phyloP scores from a whole-genome alignment of 495 filamentous ascomycete species.

The Lophium mytilinum region DNA sequence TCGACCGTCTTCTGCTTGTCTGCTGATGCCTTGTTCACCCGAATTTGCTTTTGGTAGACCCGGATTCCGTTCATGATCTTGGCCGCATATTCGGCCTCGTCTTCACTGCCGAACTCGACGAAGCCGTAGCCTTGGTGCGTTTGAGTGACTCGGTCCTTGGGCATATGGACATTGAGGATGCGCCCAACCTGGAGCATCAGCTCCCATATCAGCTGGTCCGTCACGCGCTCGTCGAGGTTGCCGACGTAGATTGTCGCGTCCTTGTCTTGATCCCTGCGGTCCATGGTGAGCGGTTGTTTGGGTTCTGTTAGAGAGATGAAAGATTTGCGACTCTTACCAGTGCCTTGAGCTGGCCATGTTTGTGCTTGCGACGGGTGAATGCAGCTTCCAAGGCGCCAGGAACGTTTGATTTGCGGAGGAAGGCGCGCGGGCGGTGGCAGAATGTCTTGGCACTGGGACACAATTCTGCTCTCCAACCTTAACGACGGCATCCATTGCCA shows the following conservation, averaged over 20 bases:
- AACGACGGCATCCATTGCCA: constrained; percentile 1
- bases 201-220: constrained; percentile 88
- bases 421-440: no score
- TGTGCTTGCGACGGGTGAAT: background rate
- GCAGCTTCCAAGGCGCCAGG: no score
- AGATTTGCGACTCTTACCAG: constrained; percentile 48
- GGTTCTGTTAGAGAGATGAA: background rate
- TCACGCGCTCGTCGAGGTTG: constrained; percentile 93
- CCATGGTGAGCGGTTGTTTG: background rate
- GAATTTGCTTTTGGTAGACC: constrained; percentile 87
- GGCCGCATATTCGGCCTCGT: constrained; percentile 94
- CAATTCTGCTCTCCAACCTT: background rate
- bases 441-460: no score
- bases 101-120: constrained; percentile 93
- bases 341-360: constrained; percentile 54
- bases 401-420: no score
- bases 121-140: constrained; percentile 98
- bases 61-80: constrained; percentile 95
- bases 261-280: constrained; percentile 89
- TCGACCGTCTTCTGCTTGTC: constrained; percentile 96
- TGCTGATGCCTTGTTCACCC: constrained; percentile 92
- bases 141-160: constrained; percentile 94
- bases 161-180: constrained; percentile 94
- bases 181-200: constrained; percentile 95
- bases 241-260: constrained; percentile 97